Evolutionary conservation across 2,329 filamentous ascomycete species (phyloP).

Genomic region (Acephala macrosclerotiorum): DNA sequence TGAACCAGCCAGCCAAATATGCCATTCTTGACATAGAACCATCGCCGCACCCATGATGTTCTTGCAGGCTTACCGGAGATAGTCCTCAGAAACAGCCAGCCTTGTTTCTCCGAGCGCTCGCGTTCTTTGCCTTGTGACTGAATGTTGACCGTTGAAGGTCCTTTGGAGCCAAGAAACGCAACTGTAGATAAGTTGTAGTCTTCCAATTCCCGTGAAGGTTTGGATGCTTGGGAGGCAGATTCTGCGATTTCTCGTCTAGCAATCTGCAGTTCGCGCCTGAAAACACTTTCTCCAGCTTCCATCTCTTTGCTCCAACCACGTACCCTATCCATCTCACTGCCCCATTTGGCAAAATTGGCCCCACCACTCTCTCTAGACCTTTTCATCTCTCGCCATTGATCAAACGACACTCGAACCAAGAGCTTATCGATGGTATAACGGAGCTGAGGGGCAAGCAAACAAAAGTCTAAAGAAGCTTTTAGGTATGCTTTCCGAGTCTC

Average conservation of each 20-base stretch:
- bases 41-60: conserved; percentile 88
- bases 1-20: conserved; percentile 96
- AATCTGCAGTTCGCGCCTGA: conserved; percentile 80
- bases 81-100: conserved; percentile 88
- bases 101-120: conserved; percentile 77
- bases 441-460: conserved; percentile 84
- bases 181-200: conserved; percentile 92
- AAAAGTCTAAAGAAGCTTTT: conserved; percentile 93
- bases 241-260: conserved; percentile 86
- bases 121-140: conserved; percentile 59
- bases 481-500: conserved; percentile 91
- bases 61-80: conserved; percentile 87
- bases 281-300: conserved; percentile 85
- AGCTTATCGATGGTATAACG: conserved; percentile 85
- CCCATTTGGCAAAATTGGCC: conserved; percentile 69
- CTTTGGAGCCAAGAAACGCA: conserved; percentile 77
- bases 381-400: conserved; percentile 89
- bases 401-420: conserved; percentile 82
- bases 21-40: conserved; percentile 95
- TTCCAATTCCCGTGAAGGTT: conserved; percentile 90
- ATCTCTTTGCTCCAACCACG: conserved; percentile 94
- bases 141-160: conserved; percentile 63
- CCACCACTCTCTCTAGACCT: conserved; percentile 70
- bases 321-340: conserved; percentile 86
- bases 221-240: conserved; percentile 70